A percentile compares a stretch with the other conserved stretches of the same genome.
These are phyloP conservation scores for Zymoseptoria tritici DNA, from an alignment of 2,329 filamentous ascomycete species.

Conservation along the genomic window DNA sequence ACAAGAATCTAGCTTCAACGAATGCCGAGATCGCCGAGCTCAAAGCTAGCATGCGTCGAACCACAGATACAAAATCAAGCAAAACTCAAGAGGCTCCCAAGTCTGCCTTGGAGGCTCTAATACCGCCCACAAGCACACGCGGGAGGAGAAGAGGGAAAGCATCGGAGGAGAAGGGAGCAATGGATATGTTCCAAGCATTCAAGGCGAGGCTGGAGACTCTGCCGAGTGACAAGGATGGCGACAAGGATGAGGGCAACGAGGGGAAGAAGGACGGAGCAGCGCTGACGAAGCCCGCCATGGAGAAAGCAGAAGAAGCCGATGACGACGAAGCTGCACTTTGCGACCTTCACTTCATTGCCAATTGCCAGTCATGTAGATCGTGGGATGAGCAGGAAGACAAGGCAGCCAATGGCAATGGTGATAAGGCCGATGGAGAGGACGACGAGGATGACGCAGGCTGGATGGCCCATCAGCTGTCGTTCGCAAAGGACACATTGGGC, in stretches of 20 bases:
- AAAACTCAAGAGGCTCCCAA: conserved; percentile 51
- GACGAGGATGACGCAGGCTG: conserved; percentile 56
- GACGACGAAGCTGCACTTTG: conserved; percentile 67
- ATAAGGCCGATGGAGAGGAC: conserved; percentile 50
- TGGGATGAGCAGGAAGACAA: conserved; percentile 67
- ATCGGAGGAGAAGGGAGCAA: conserved; percentile 46
- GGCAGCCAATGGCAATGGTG: conserved; percentile 41
- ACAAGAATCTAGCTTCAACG: conserved; percentile 51
- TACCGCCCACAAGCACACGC: conserved; percentile 62
- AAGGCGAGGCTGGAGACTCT: conserved; percentile 61
- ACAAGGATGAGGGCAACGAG: conserved; percentile 2
- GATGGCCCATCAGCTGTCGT: conserved; percentile 80
- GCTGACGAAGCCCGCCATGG: not conserved
- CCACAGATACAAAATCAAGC: conserved; percentile 28
- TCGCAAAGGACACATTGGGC: conserved; percentile 81
- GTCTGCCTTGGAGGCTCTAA: conserved; percentile 64
- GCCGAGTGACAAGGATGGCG: conserved; percentile 5
- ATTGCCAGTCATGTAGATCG: conserved; percentile 82
- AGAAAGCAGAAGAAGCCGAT: conserved; percentile 41
- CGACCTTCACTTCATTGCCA: conserved; percentile 90
- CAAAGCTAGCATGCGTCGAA: conserved; percentile 74
- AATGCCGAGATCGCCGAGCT: conserved; percentile 75
- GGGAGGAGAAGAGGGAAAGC: conserved; percentile 61
- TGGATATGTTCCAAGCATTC: conserved; percentile 72
- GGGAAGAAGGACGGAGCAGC: not conserved